These are phyloP conservation scores for Pseudopithomyces chartarum DNA, from an alignment of 2,329 filamentous ascomycete genomes.

Conservation along the genomic window DNA sequence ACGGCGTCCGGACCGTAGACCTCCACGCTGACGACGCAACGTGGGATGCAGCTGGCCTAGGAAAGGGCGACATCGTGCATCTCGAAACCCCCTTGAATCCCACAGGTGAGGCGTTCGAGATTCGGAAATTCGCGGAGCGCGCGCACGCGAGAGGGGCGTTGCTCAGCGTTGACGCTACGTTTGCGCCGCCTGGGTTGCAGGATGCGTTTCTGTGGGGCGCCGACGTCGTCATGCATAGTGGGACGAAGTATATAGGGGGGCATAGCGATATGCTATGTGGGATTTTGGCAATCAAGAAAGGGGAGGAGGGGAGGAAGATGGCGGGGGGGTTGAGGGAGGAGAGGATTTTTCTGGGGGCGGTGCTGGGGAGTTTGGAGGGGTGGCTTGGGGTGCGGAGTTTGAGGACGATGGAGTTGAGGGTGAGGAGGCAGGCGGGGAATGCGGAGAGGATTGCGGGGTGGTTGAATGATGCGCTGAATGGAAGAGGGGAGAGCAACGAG, in stretches of 20 bases:
- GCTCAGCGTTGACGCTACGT: constrained; percentile 87
- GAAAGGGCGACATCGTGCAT: constrained; percentile 82
- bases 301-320: constrained; percentile 25
- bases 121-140: constrained; percentile 71
- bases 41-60: constrained; percentile 68
- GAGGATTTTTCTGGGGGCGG: constrained; percentile 75
- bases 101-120: constrained; percentile 77
- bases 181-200: constrained; percentile 86
- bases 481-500: constrained; percentile 46
- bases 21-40: constrained; percentile 60
- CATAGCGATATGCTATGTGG: constrained; percentile 94
- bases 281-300: constrained; percentile 68
- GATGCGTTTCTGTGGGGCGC: constrained; percentile 83
- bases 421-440: constrained; percentile 75
- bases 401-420: constrained; percentile 82
- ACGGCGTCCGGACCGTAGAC: constrained; percentile 72
- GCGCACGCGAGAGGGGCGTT: constrained; percentile 75
- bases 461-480: constrained; percentile 61
- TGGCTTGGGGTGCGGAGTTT: constrained; percentile 90
- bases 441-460: constrained; percentile 73
- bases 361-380: constrained; percentile 87
- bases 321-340: constrained; percentile 66
- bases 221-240: constrained; percentile 88
- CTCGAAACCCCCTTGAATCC: constrained; percentile 95
- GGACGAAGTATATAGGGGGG: constrained; percentile 95